phyloP scores from a whole-genome alignment of 1,139 yeast genomes.

The Zygosaccharomyces pseudobailii region DNA sequence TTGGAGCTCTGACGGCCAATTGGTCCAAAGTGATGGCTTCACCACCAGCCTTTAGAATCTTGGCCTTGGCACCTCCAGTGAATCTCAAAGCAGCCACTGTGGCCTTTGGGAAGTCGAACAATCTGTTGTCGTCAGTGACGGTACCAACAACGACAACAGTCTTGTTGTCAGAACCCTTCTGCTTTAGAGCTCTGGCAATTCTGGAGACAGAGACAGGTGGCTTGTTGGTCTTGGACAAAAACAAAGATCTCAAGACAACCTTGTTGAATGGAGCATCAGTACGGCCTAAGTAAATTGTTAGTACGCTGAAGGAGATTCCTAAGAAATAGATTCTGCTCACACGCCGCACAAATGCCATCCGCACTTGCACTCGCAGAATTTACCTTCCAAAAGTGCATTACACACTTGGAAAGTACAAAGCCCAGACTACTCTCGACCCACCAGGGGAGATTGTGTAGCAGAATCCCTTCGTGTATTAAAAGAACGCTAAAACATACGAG shows the following conservation, averaged over 20 bases:
- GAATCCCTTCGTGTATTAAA: conserved; percentile 15
- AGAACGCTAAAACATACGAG: conserved; percentile 70
- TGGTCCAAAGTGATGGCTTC: conserved; percentile 99
- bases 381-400: not conserved
- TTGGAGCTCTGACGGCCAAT: conserved; percentile 98
- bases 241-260: conserved; percentile 88
- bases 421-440: conserved; percentile 3
- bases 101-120: conserved; percentile 90
- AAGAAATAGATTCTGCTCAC: conserved; percentile 31
- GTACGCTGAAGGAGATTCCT: conserved; percentile 18
- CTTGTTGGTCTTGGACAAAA: conserved; percentile 98
- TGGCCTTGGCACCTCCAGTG: conserved; percentile 99
- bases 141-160: conserved; percentile 98
- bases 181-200: conserved; percentile 76
- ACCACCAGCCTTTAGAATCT: conserved; percentile 98
- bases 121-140: conserved; percentile 96
- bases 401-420: not conserved
- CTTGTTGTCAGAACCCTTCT: conserved; percentile 84
- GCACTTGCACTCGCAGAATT: conserved; percentile 59
- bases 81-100: conserved; percentile 98
- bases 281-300: conserved; percentile 60
- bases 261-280: conserved; percentile 99
- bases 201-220: conserved; percentile 98
- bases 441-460: conserved; percentile 12
- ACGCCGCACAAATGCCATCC: conserved; percentile 17